phyloP scores from a whole-genome alignment of 805 yeast species.

The Saccharomycopsis fermentans region DNA sequence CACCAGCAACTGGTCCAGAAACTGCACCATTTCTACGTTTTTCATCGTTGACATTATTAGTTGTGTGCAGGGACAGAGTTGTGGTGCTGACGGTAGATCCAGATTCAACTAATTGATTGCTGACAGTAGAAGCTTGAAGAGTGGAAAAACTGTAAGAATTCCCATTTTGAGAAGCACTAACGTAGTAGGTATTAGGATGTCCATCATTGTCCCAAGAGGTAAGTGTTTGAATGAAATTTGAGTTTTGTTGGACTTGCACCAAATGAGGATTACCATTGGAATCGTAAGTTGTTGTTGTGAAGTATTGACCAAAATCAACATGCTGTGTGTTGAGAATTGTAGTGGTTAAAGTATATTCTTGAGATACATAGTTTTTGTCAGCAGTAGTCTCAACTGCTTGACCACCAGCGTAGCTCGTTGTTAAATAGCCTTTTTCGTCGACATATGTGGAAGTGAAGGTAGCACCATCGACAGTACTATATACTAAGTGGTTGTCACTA shows the following conservation, averaged over 20 bases:
- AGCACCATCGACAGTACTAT: constrained; percentile 13
- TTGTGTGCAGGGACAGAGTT: neutral
- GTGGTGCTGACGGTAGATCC: constrained; percentile 8
- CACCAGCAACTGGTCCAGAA: constrained; percentile 9
- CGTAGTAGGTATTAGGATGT: constrained; percentile 11
- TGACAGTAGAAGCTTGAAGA: constrained; percentile 2
- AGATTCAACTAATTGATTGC: constrained; percentile 3
- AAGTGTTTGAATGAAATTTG: constrained; percentile 4
- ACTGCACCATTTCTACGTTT: neutral
- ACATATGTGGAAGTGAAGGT: constrained; percentile 9
- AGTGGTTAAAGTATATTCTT: constrained; percentile 11
- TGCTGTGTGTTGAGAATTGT: constrained; percentile 4
- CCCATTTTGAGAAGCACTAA: constrained; percentile 5
- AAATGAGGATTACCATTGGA: constrained; percentile 2
- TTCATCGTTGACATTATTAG: neutral
- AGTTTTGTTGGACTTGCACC: constrained; percentile 9
- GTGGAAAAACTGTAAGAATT: neutral
- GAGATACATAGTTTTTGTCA: constrained; percentile 5
- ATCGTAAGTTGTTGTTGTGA: constrained; percentile 15
- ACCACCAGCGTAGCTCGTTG: constrained; percentile 13
- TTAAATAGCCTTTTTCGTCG: constrained; percentile 11
- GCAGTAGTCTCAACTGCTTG: constrained; percentile 16
- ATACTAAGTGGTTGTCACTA: constrained; percentile 11
- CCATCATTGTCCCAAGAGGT: constrained; percentile 17
- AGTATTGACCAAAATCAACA: constrained; percentile 12